phyloP scores from a whole-genome alignment of 176 grass and related monocot genomes.

The Eleusine indica region DNA sequence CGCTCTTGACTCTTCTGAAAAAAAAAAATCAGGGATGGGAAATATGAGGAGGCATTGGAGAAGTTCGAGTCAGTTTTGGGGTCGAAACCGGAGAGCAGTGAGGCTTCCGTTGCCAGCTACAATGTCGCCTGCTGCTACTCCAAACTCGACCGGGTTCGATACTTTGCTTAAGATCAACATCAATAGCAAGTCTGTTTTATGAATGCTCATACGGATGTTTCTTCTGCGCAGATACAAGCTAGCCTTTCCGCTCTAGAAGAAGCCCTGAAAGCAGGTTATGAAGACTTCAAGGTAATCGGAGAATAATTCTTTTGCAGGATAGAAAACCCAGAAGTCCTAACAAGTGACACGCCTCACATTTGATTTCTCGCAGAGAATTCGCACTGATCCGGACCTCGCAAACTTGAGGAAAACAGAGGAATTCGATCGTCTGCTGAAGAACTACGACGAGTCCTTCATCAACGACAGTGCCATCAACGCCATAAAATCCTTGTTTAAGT shows the following conservation, averaged over 20 bases:
- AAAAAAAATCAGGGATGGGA: constrained; percentile 41
- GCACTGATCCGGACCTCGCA: constrained; percentile 73
- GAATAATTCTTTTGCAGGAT: neutral
- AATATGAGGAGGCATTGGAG: constrained; percentile 88
- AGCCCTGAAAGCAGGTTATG: constrained; percentile 77
- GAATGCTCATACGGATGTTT: constrained; percentile 31
- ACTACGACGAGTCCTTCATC: constrained; percentile 93
- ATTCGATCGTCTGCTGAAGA: constrained; percentile 72
- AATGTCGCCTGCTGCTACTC: constrained; percentile 97
- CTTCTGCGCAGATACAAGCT: constrained; percentile 62
- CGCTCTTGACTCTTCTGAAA: neutral
- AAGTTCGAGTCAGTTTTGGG: constrained; percentile 95
- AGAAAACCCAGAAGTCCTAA: neutral
- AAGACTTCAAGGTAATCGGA: constrained; percentile 85
- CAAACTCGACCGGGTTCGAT: constrained; percentile 77
- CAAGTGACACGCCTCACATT: constrained; percentile 15
- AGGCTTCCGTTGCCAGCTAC: constrained; percentile 81
- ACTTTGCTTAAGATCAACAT: neutral
- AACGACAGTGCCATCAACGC: constrained; percentile 96
- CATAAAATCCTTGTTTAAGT: constrained; percentile 87
- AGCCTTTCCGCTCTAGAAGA: constrained; percentile 88
- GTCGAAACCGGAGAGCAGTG: constrained; percentile 68
- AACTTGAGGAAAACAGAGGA: constrained; percentile 65
- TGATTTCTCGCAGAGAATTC: constrained; percentile 61
- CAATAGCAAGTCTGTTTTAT: neutral